phyloP scores from a whole-genome alignment of 2,329 filamentous ascomycete genomes.

The Lasiodiplodia sp. region DNA sequence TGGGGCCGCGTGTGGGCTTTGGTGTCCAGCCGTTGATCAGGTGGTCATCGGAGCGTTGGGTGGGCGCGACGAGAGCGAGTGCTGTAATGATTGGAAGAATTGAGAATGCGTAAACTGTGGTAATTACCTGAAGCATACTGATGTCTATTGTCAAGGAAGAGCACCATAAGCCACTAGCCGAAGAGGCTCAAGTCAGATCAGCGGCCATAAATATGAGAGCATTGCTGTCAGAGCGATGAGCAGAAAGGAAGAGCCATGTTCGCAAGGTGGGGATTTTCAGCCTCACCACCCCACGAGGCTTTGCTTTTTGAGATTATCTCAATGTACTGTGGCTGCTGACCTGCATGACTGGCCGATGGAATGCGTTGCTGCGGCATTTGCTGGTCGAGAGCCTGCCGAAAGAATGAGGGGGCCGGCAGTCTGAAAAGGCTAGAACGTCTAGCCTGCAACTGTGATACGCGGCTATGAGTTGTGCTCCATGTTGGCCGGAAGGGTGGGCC shows the following conservation, averaged over 20 bases:
- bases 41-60: slow-evolving; percentile 3
- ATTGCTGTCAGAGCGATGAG: background rate
- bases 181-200: slow-evolving; percentile 7
- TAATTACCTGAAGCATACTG: background rate
- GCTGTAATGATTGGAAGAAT: background rate
- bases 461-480: background rate
- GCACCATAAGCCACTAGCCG: background rate
- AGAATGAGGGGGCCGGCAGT: background rate
- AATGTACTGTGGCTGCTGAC: slow-evolving; percentile 5
- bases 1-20: background rate
- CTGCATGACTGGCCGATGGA: background rate
- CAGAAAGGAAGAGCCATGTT: background rate
- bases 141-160: background rate
- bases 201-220: background rate
- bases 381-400: background rate
- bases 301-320: background rate
- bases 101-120: background rate
- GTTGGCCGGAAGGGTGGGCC: background rate
- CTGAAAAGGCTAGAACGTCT: background rate
- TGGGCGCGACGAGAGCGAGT: background rate
- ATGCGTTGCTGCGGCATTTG: background rate
- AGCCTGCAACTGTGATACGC: background rate
- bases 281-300: background rate
- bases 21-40: slow-evolving; percentile 11
- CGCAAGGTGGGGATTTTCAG: background rate